Base-by-base conservation (phyloP, 768 basidiomycete genomes). In the Boletus subparvulus region DNA sequence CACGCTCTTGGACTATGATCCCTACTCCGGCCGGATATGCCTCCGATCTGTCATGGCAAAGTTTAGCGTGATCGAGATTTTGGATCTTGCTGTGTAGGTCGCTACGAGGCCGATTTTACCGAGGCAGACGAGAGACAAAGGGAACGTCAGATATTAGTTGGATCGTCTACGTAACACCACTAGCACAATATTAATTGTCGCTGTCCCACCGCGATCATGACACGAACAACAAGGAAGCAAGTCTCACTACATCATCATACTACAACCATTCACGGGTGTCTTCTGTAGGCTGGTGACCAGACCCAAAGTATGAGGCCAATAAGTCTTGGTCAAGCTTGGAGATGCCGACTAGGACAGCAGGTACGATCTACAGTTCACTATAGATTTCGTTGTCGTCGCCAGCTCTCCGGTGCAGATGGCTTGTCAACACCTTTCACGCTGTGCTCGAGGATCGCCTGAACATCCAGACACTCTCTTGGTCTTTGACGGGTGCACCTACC, bases 391-490 rank as follows among this genome's bases (percentile, higher is more conserved):
- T 30, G 14, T 53, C 32, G n/a, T 52, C 33, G 54, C 21, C 28
- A 32, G 17, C 19, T 37, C 24, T 48, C 26, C 12, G 37, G 26
- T 42, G 43, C 61, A 90, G 87, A 90, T 90, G 87, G 82, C 84
- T 16, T 87, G 87, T 0, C 92, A 93, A 65, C 92, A 92, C 59
- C 77, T 92, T 43, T 80, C 93, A 24, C 92, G 89, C 90, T 1
- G 77, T 92, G n/a, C 77, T 93, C 6, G 89, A 92, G 64, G 76
- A 78, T 24, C 74, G 73, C 4, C 76, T 90, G 39, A 70, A 81
- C 33, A 75, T 92, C 28, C 83, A 84, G 8, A 93, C 92, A 3
- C 78, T 92, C 21, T 87, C 87, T 2, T 93, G 92, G 91, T 88
- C 88, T n/a, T 76, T 92, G 54, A 85, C 87, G 0, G 73, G 77